Base-by-base conservation (phyloP, 495 filamentous ascomycete species). In the Talaromyces trachyspermus region DNA sequence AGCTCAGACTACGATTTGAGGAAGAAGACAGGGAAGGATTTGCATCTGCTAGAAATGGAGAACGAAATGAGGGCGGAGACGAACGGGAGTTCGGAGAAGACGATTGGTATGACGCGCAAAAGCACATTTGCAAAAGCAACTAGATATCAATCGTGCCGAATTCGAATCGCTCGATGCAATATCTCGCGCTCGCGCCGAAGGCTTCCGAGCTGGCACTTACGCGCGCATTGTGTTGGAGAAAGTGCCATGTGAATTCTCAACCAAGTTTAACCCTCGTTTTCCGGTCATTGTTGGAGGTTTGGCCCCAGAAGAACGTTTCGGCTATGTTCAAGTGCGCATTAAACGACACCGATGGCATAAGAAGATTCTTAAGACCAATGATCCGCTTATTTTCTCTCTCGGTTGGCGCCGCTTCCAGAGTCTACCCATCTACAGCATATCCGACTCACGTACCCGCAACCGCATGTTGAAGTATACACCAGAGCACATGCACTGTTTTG, bases 301-400 rank as follows among this genome's bases (percentile, higher is more conserved):
- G 32, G 80, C 88, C 30, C 77, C 94, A 0, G 92, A 98, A 64
- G 89, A 96, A 64, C 81, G 92, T 10, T 95, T 95, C 60, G 92
- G 94, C 2, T 96, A 88, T 55, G 83, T 97, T 11, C 92, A 96
- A 63, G 79, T 96, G 41, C 80, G 94, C 29, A 96, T 98, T 71
- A 96, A 96, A 76, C 76, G 86, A 49, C 92, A 98, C 60, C 78
- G 92, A 53, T 98, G 94, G 94, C 92, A 97, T 63, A 96, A 97
- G 79, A 95, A 89, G 74, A 96, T 96, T 48, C 71, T 98, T 51
- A 98, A 98, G 68, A 95, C 88, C 14, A 95, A 91, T 54, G 92
- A 98, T 56, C 92, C 92, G 12, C 78, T 98, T 30, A 94, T 97
- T 58, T 95, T 97, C 72, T 95, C 89, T 2, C 77, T 96, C 10